Base-by-base conservation (phyloP, 257 asterid species). In the Penstemon newberryi region DNA sequence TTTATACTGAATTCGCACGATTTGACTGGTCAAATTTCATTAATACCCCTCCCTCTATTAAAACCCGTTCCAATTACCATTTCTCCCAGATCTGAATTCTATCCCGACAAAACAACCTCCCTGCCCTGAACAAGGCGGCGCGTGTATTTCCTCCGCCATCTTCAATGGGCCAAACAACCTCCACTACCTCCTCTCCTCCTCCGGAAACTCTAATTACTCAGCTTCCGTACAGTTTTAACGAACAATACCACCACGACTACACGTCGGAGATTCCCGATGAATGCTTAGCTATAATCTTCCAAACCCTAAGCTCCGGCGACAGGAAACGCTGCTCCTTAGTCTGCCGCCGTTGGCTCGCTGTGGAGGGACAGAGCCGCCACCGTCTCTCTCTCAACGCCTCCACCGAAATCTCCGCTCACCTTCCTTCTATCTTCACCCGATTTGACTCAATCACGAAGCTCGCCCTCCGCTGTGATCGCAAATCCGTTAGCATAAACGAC, bases 301-400 rank as follows among this genome's bases (percentile, higher is more conserved):
- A 84, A 72, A 80, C 73, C 62, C 78, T 90, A n/a, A 80, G 84
- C 80, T 83, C 96, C 75, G 87, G 82, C 45, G 96, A 90, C 79
- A 73, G 92, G 15, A 87, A 83, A 44, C 78, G 80, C 4, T 83
- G 88, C 70, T 86, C 97, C 56, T 61, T 80, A 13, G 97, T 88
- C 18, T 88, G 92, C 82, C 81, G 74, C 36, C 79, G 96, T 15
- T 90, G 97, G 97, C 66, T 81, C 51, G 12, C 67, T 63, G 89
- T 85, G 7, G 97, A 90, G n/a, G 97, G 97, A 6, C 85, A 84
- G 77, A 86, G 84, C 75, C 97, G 87, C 39, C 83, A 85, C 59
- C 92, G 97, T 39, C 81, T 88, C 8, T 65, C 92, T 6, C 88
- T 90, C 3, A 82, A 77, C 71, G 90, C 90, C 15, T 56, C 78